Evolutionary conservation across 805 yeast genomes (phyloP), one percentile per base, ranked within the genome.

Genomic region (Hagleromyces aurorensis): DNA sequence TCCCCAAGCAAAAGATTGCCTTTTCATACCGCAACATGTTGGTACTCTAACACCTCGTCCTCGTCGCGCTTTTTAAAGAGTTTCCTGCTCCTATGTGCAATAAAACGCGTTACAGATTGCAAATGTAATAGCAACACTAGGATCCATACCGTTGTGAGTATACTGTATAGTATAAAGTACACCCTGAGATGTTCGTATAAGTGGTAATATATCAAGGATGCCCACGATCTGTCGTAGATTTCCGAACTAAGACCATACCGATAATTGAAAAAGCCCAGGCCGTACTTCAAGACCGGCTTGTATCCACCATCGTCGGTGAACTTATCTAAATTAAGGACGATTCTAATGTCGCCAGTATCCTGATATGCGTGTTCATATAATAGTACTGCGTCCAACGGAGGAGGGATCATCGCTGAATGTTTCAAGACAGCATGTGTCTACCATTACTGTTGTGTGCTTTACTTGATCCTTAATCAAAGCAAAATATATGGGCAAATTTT

Each of bases 361-460:
- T 48, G 42, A 28, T 37, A 61, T 4, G 54, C 46, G 32, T 61
- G 64, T 26, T 61, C 65, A 36, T 61, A 54, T 8, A 59, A 34
- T 14, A 61, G 32, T 7, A 48, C 55, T 7, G 60, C 50, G 26
- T 61, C 65, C n/a, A 44, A 36, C 13, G 57, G 60, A 11, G 50
- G 50, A 13, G 64, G 63, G 25, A 58, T 50, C 61, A 56, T 55
- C 23, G 25, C n/a, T n/a, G n/a, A n/a, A n/a, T n/a, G n/a, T n/a
- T n/a, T n/a, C n/a, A n/a, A n/a, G n/a, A n/a, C n/a, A n/a, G n/a
- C n/a, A n/a, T n/a, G n/a, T n/a, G n/a, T n/a, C n/a, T n/a, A n/a
- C n/a, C n/a, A n/a, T n/a, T n/a, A n/a, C n/a, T n/a, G n/a, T n/a
- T n/a, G n/a, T n/a, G n/a, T n/a, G n/a, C n/a, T n/a, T n/a, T n/a